Evolutionary conservation across 78 protist species (phyloP).

Genomic region (Mastigamoeba balamuthi): DNA sequence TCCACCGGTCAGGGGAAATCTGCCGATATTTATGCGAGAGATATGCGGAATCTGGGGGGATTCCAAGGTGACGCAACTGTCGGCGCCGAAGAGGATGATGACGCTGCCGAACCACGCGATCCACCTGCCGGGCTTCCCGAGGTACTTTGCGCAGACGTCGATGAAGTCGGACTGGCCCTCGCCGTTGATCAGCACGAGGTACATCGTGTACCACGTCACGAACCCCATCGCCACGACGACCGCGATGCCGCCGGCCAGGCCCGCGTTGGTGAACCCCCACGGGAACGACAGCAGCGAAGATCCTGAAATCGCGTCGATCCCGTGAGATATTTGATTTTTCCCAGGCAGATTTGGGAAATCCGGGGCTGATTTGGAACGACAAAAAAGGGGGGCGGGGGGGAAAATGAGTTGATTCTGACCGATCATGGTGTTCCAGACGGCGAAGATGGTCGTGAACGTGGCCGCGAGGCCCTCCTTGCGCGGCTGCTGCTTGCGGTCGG

Average conservation of each 20-base stretch:
- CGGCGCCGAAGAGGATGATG: not conserved
- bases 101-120: not conserved
- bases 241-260: not conserved
- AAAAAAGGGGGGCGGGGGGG: no score
- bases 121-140: not conserved
- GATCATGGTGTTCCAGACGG: conserved; percentile 10
- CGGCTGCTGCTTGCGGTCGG: no score
- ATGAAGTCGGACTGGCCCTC: not conserved
- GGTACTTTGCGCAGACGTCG: not conserved
- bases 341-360: no score
- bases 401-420: no score
- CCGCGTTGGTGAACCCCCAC: not conserved
- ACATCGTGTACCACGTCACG: not conserved
- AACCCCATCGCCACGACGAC: not conserved
- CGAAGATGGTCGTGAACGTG: not conserved
- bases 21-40: no score
- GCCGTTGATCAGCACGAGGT: not conserved
- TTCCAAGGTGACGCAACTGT: no score
- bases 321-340: no score
- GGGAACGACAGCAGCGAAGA: conserved; percentile 3
- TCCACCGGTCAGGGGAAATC: no score
- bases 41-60: no score
- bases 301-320: no score
- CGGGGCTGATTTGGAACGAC: no score
- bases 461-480: no score